Percentiles rank a stretch among this genome's conserved stretches.
Evolutionary conservation across 495 filamentous ascomycete genomes (phyloP).

Genomic region (Aspergillus sparsus): DNA sequence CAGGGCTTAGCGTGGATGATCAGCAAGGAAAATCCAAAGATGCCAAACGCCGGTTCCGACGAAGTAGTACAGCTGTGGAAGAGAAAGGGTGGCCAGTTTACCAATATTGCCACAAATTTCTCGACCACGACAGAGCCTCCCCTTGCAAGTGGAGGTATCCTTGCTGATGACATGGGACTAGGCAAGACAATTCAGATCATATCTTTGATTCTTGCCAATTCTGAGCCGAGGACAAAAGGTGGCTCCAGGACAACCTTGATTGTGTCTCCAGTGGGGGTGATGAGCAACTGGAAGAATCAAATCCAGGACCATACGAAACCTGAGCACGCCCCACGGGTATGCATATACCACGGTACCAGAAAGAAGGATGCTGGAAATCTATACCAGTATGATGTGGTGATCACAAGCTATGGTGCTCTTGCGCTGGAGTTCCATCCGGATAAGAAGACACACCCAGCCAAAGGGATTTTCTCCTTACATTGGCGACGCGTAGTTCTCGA

Average conservation of each 20-base stretch:
- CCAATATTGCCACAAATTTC: slow-evolving; percentile 78
- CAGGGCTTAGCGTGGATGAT: slow-evolving; percentile 84
- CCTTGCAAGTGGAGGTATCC: slow-evolving; percentile 77
- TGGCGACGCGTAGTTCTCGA: slow-evolving; percentile 87
- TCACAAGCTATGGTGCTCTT: slow-evolving; percentile 79
- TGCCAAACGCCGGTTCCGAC: slow-evolving; percentile 61
- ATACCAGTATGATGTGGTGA: slow-evolving; percentile 69
- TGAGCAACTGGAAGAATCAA: slow-evolving; percentile 91
- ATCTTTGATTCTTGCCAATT: slow-evolving; percentile 70
- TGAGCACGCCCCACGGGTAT: slow-evolving; percentile 60
- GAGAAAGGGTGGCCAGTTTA: slow-evolving; percentile 52
- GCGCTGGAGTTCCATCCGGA: slow-evolving; percentile 43
- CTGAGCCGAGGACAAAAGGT: slow-evolving; percentile 35
- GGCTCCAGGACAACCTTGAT: slow-evolving; percentile 69
- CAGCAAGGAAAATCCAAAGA: slow-evolving; percentile 67
- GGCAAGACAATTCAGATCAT: slow-evolving; percentile 93
- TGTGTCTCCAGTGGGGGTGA: slow-evolving; percentile 79
- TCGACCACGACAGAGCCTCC: slow-evolving; percentile 55
- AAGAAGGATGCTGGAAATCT: slow-evolving; percentile 56
- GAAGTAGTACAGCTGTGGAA: slow-evolving; percentile 85
- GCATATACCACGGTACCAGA: slow-evolving; percentile 72
- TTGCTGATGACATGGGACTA: slow-evolving; percentile 94
- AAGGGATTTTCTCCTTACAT: slow-evolving; percentile 61
- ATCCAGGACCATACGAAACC: slow-evolving; percentile 70
- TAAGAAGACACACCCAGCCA: slow-evolving; percentile 33